These are phyloP conservation scores for Golovinomyces cichoracearum DNA, from an alignment of 2,329 filamentous ascomycete genomes.

Conservation along the genomic window DNA sequence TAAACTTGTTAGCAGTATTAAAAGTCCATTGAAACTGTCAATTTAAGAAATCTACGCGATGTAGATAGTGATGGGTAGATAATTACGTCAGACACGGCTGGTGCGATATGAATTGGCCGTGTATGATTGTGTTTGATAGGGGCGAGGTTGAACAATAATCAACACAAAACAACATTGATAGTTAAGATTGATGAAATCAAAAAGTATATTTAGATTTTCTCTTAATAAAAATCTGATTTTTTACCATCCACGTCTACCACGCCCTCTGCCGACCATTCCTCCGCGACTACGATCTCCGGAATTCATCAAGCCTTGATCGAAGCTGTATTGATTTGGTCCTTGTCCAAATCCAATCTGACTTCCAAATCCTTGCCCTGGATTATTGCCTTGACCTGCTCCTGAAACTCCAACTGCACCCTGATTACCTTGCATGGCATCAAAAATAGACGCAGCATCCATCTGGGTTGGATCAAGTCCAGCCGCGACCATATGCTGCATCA, in stretches of 20 bases:
- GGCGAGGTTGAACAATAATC: too few relatives aligned
- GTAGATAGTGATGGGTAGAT: too few relatives aligned
- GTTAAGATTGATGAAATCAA: too few relatives aligned
- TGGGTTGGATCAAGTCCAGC: conserved; percentile 38
- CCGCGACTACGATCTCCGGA: conserved; percentile 11
- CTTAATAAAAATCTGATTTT: too few relatives aligned
- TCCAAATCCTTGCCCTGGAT: conserved; percentile 22
- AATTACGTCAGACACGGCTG: too few relatives aligned
- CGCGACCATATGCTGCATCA: conserved; percentile 47
- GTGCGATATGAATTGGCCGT: too few relatives aligned
- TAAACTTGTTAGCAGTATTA: too few relatives aligned
- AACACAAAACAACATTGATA: too few relatives aligned
- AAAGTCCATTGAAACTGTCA: too few relatives aligned
- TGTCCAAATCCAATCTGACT: conserved; percentile 23
- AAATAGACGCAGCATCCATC: conserved; percentile 39
- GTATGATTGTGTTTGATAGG: too few relatives aligned
- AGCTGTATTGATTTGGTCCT: conserved; percentile 13
- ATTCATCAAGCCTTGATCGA: conserved; percentile 12
- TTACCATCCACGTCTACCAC: conserved; percentile 11
- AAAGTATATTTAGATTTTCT: too few relatives aligned
- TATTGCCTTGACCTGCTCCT: conserved; percentile 25
- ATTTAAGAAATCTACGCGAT: too few relatives aligned
- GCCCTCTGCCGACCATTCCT: conserved; percentile 14
- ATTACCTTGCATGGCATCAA: conserved; percentile 28
- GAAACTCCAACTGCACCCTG: conserved; percentile 17